Base-by-base conservation (phyloP, 1,284 basidiomycete species). In the Cryptococcus sp. region DNA sequence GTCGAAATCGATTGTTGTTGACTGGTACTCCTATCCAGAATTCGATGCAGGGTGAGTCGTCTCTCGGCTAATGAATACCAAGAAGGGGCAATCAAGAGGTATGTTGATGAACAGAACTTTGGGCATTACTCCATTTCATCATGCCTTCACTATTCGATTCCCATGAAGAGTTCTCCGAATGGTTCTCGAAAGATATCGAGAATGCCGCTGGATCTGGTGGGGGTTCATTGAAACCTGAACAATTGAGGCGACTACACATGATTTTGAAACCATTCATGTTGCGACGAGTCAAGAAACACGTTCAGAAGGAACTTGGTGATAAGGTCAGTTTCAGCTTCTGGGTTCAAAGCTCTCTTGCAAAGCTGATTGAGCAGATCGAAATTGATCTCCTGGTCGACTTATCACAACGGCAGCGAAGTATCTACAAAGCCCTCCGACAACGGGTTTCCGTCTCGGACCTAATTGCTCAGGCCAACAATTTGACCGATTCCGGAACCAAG, bases 161-260 rank as follows among this genome's bases (percentile, higher is more conserved):
- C 32, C 94, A 98, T 69, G 93, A 98, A 69, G 96, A 99, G 77
- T 99, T 99, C 78, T 92, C 89, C 71, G 96, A 98, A 74, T 99
- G 96, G 96, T 99, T 99, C 77, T 97, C 94, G 22, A 98, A 98
- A 74, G 96, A 98, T 69, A 98, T 98, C 53, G 96, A 98, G 78
- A 93, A 88, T 70, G 89, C 89, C 18, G 91, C 79, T 80, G 88
- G 87, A 10, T 85, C 85, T 70, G 71, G 70, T 31, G 87, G 86
- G 62, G 66, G 67, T 13, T 63, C 62, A 31, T 80, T 98, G 62
- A 98, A 97, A 71, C 93, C 97, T 69, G 87, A 97, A 73, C 96
- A 99, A 73, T 79, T 99, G 37, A 84, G 91, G 52, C 85, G 96
- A 50, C 77, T 99, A 56, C 96, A 99, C 72, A 98, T 98, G 91